A percentile compares a stretch with the other conserved stretches of the same genome.
phyloP scores from a whole-genome alignment of 306 rosid species.

The Castanea mollissima region DNA sequence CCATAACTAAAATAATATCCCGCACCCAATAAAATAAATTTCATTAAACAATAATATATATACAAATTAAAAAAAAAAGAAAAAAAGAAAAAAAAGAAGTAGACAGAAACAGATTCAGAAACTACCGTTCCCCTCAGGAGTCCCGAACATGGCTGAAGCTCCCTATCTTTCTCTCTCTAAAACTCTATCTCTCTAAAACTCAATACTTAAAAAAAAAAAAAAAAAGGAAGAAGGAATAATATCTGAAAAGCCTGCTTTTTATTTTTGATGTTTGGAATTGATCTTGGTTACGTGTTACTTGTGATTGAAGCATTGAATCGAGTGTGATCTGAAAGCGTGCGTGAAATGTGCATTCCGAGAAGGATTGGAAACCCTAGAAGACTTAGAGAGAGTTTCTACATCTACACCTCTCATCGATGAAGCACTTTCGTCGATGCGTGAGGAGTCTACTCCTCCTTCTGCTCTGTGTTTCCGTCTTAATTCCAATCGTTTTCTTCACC shows the following conservation, averaged over 20 bases:
- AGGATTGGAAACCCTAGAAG: slow-evolving; percentile 20
- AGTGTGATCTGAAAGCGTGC: slow-evolving; percentile 35
- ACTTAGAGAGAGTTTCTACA: slow-evolving; percentile 17
- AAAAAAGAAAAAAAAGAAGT: too few relatives aligned
- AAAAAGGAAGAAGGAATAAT: background rate
- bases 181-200: slow-evolving; percentile 24
- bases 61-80: too few relatives aligned
- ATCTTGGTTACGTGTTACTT: slow-evolving; percentile 17
- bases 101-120: background rate
- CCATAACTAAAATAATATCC: too few relatives aligned
- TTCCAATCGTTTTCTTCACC: slow-evolving; percentile 75
- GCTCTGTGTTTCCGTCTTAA: slow-evolving; percentile 72
- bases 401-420: slow-evolving; percentile 52
- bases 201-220: background rate
- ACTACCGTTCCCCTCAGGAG: slow-evolving; percentile 7
- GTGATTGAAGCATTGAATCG: slow-evolving; percentile 50
- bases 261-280: background rate
- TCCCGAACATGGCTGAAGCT: slow-evolving; percentile 63
- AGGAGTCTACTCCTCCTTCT: slow-evolving; percentile 89
- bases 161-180: slow-evolving; percentile 32
- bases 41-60: too few relatives aligned
- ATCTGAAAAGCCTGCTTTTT: slow-evolving; percentile 33
- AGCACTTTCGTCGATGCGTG: slow-evolving; percentile 67
- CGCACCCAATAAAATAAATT: too few relatives aligned
- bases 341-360: slow-evolving; percentile 51